Conservation (phyloP, 352 stramenopile species). For the Globisporangium parvum region DNA sequence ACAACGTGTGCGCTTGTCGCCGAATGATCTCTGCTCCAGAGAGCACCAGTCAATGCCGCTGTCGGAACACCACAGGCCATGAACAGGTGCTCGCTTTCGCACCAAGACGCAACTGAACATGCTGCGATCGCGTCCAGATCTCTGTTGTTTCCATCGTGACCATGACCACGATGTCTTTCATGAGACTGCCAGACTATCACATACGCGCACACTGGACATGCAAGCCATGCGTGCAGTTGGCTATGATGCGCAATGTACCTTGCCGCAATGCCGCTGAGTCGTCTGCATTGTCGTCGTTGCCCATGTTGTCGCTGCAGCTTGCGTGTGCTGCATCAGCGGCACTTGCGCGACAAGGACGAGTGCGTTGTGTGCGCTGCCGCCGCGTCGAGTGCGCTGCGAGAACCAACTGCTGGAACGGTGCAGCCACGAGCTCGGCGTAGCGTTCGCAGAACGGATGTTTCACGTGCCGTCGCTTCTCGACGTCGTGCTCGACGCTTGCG, state of each 20-base stretch:
- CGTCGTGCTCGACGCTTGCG: constrained; percentile 25
- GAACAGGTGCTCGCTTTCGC: not conserved
- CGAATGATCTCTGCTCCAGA: not conserved
- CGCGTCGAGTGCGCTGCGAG: too few relatives aligned
- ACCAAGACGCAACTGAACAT: constrained; percentile 9
- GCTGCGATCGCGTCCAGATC: constrained; percentile 11
- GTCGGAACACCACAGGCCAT: not conserved
- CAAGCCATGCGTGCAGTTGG: too few relatives aligned
- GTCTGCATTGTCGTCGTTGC: too few relatives aligned
- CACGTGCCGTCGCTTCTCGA: constrained; percentile 31
- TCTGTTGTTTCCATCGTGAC: not conserved
- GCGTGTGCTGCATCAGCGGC: too few relatives aligned
- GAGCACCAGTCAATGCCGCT: not conserved
- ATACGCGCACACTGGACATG: not conserved
- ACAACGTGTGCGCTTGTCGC: not conserved
- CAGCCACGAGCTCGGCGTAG: constrained; percentile 23
- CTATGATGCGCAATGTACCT: too few relatives aligned
- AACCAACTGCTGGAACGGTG: constrained; percentile 19
- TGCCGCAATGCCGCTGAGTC: too few relatives aligned
- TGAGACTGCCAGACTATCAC: not conserved
- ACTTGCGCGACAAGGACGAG: too few relatives aligned
- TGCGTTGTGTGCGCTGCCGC: too few relatives aligned
- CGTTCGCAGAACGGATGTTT: constrained; percentile 28
- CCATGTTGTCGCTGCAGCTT: too few relatives aligned
- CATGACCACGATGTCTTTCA: not conserved